Evolutionary conservation across 495 filamentous ascomycete genomes (phyloP).

Genomic region (Saxispiralis lemnorum): DNA sequence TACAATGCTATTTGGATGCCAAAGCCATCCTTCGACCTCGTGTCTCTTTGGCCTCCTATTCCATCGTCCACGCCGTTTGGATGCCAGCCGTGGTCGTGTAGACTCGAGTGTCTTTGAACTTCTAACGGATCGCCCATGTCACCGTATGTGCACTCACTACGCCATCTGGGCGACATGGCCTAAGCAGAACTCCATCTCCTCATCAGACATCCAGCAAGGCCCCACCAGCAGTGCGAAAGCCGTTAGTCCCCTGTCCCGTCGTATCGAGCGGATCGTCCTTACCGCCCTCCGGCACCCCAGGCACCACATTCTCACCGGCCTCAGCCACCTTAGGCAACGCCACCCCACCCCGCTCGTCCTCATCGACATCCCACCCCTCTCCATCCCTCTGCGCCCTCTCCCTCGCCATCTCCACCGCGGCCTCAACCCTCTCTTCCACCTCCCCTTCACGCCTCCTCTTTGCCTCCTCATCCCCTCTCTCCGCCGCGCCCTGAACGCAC

Average conservation of each 20-base stretch:
- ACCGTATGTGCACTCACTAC: too few species aligned
- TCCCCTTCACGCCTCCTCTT: slow-evolving; percentile 10
- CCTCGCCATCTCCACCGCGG: slow-evolving; percentile 5
- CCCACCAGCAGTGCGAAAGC: not conserved
- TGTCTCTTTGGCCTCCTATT: too few species aligned
- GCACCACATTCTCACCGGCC: not conserved
- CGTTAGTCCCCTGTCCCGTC: not conserved
- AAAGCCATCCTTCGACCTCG: too few species aligned
- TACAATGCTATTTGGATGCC: too few species aligned
- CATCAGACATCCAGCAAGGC: slow-evolving; percentile 16
- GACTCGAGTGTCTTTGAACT: too few species aligned
- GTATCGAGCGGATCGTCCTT: not conserved
- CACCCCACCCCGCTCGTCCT: not conserved
- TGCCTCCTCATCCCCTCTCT: slow-evolving; percentile 6
- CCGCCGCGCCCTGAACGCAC: slow-evolving; percentile 10
- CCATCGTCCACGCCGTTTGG: too few species aligned
- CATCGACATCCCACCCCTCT: slow-evolving; percentile 14
- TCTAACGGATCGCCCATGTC: too few species aligned
- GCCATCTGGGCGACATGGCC: too few species aligned
- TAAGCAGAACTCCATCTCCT: too few species aligned
- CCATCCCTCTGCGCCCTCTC: slow-evolving; percentile 6
- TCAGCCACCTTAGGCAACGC: not conserved
- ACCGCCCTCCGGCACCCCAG: not conserved
- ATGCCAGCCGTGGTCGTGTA: too few species aligned
- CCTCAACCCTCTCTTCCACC: slow-evolving; percentile 6